Evolutionary conservation across 2,329 filamentous ascomycete species (phyloP).

Genomic region (Aureobasidium namibiae): DNA sequence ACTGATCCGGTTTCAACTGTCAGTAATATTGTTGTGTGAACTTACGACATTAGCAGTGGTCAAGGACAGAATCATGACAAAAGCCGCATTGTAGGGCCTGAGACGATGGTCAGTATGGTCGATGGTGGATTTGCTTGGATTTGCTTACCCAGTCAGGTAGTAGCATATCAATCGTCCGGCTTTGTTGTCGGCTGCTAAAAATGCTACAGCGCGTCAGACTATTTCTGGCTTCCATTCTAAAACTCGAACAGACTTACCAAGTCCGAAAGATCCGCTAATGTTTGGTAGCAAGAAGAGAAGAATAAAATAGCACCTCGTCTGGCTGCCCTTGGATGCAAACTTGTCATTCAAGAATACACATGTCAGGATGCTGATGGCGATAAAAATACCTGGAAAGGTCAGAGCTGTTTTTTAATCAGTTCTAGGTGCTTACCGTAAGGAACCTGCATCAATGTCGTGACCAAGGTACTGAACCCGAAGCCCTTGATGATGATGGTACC

Average conservation of each 20-base stretch:
- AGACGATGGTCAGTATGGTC: slow-evolving; percentile 22
- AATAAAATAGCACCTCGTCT: slow-evolving; percentile 16
- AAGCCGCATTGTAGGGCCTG: slow-evolving; percentile 44
- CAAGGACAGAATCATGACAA: slow-evolving; percentile 40
- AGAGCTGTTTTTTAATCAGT: too few species aligned
- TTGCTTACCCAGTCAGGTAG: slow-evolving; percentile 39
- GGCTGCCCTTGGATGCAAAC: slow-evolving; percentile 14
- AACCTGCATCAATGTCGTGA: slow-evolving; percentile 46
- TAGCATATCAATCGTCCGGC: slow-evolving; percentile 52
- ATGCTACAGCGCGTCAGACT: slow-evolving; percentile 25
- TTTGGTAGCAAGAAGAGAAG: slow-evolving; percentile 45
- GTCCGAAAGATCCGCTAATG: slow-evolving; percentile 50
- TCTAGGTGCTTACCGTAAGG: slow-evolving; percentile 27
- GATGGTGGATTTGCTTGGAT: background rate
- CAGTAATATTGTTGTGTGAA: slow-evolving; percentile 14
- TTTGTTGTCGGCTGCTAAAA: slow-evolving; percentile 42
- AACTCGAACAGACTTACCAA: slow-evolving; percentile 21
- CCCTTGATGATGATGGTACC: slow-evolving; percentile 43
- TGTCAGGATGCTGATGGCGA: slow-evolving; percentile 39
- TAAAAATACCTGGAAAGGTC: slow-evolving; percentile 30
- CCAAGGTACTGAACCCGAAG: slow-evolving; percentile 44
- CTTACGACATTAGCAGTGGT: slow-evolving; percentile 42
- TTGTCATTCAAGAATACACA: slow-evolving; percentile 41
- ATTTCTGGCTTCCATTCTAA: too few species aligned
- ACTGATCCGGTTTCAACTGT: background rate